These are phyloP conservation scores for Penicillium turbatum DNA, from an alignment of 495 filamentous ascomycete genomes.

Conservation along the genomic window DNA sequence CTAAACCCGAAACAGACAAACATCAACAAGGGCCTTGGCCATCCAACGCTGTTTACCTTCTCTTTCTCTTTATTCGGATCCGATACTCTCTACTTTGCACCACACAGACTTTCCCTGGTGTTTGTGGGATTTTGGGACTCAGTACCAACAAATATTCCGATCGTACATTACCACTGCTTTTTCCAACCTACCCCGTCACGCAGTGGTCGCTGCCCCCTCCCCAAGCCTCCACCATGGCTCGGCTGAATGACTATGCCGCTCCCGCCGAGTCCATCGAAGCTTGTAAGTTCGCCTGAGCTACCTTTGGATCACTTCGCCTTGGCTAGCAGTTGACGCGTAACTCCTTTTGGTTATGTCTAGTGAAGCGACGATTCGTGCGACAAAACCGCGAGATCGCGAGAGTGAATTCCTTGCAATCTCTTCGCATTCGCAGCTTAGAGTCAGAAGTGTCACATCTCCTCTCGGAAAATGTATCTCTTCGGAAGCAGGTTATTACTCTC, in stretches of 20 bases:
- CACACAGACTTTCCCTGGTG: neutral
- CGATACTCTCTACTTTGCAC: neutral
- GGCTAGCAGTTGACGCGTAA: constrained; percentile 7
- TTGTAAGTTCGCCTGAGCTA: constrained; percentile 51
- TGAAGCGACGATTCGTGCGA: constrained; percentile 79
- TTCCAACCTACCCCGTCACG: neutral
- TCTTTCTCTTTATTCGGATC: constrained; percentile 4
- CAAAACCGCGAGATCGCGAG: constrained; percentile 93
- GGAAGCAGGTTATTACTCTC: constrained; percentile 70
- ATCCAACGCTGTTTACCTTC: constrained; percentile 19
- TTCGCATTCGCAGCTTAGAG: constrained; percentile 83
- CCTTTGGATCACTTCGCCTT: neutral
- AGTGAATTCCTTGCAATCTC: constrained; percentile 84
- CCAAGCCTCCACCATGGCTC: constrained; percentile 60
- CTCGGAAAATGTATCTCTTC: constrained; percentile 80
- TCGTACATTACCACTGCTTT: neutral
- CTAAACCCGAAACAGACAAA: constrained; percentile 38
- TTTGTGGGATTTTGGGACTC: neutral
- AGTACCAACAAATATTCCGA: neutral
- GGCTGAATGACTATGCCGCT: constrained; percentile 76
- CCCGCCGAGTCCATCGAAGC: constrained; percentile 72
- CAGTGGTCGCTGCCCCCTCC: neutral
- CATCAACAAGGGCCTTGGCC: constrained; percentile 34
- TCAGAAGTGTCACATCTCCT: constrained; percentile 77
- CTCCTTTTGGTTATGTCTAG: constrained; percentile 38